Evolutionary conservation across 2,329 filamentous ascomycete genomes (phyloP), one percentile per base, ranked within the genome.

Genomic region (Hymenoscyphus linearis): DNA sequence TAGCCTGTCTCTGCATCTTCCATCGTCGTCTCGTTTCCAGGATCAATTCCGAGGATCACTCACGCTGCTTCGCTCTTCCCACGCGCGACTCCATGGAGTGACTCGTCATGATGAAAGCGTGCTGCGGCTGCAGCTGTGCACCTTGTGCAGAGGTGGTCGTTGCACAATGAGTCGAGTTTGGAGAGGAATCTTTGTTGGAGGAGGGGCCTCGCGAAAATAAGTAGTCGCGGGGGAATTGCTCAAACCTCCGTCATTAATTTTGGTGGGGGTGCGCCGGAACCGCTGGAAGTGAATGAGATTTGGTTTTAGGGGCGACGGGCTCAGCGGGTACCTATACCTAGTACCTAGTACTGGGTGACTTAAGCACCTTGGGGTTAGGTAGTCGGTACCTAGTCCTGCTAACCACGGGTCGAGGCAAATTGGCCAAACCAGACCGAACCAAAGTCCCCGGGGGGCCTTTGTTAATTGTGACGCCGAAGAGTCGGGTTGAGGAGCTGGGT

Each of bases 51-150:
- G 59, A 67, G 68, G 61, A 56, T 60, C 52, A 89, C 88, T 86
- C 81, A 92, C 90, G 85, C 77, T 95, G 90, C 73, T 93, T 93
- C 73, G 80, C 86, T 74, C 90, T 83, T 70, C 90, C 90, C 59
- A 85, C 87, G 71, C 90, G 84, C 65, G 89, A 90, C 79, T 92
- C 82, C 85, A 87, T 88, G 58, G 83, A 78, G 69, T 83, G 83
- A 71, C 72, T 77, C 62, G 67, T 65, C 71, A 73, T 73, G 62
- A 65, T 68, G 66, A 67, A 67, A 60, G 65, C 52, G 57, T 62
- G 64, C 66, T 70, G 67, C 68, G 67, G 68, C 67, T 66, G 55
- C 52, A 60, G 60, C 60, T 58, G 64, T 63, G 66, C 66, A 55
- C 54, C n/a, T 59, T 60, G 60, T 61, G 61, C 65, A 59, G 59